Evolutionary conservation across 805 yeast genomes (phyloP).

Genomic region (Metschnikowia koreensis): DNA sequence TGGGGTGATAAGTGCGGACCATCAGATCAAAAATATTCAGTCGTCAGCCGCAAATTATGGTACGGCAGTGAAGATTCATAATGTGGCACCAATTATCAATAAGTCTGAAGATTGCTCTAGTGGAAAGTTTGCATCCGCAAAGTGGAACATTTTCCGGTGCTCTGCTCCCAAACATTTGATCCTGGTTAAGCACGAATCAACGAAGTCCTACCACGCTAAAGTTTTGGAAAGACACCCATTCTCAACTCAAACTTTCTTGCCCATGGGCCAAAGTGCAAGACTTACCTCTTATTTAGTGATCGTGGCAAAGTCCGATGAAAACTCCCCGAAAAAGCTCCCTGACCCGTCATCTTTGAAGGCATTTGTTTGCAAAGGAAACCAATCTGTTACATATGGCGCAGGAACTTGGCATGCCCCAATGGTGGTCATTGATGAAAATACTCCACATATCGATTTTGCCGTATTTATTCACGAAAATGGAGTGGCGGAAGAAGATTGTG

Average conservation of each 20-base stretch:
- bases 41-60: slow-evolving; percentile 79
- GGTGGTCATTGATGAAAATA: slow-evolving; percentile 69
- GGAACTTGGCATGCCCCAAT: slow-evolving; percentile 97
- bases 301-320: slow-evolving; percentile 58
- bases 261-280: slow-evolving; percentile 65
- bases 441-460: slow-evolving; percentile 65
- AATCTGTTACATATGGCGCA: slow-evolving; percentile 83
- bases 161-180: slow-evolving; percentile 69
- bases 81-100: slow-evolving; percentile 68
- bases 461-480: slow-evolving; percentile 88
- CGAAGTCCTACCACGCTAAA: slow-evolving; percentile 45
- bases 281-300: slow-evolving; percentile 70
- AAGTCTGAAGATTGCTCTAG: slow-evolving; percentile 48
- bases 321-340: slow-evolving; percentile 47
- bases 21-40: slow-evolving; percentile 52
- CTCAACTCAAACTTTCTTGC: slow-evolving; percentile 86
- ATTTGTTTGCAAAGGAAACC: slow-evolving; percentile 75
- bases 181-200: neutral
- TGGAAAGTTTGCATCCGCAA: slow-evolving; percentile 51
- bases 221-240: slow-evolving; percentile 90
- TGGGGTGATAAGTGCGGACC: slow-evolving; percentile 71
- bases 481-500: slow-evolving; percentile 73
- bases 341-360: slow-evolving; percentile 61
- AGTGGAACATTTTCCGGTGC: slow-evolving; percentile 83
- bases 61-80: slow-evolving; percentile 77